Evolutionary conservation across 2,329 filamentous ascomycete genomes (phyloP), one percentile per base, ranked within the genome.

Genomic region (Aspergillus amoenus): DNA sequence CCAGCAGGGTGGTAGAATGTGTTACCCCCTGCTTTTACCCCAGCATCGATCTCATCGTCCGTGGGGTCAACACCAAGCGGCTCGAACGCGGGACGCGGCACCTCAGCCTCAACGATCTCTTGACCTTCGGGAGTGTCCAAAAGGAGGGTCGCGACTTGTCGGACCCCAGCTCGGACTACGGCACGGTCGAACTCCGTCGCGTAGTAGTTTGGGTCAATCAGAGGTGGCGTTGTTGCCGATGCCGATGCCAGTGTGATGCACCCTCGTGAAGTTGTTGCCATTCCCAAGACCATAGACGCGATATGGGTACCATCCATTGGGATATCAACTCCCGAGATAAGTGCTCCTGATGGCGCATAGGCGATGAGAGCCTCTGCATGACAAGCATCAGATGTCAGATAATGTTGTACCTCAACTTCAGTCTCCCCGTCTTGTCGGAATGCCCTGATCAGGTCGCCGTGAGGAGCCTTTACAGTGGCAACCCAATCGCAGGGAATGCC

Each of bases 401-500:
- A 52, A 5, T 42, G 50, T 7, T 61, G 54, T 2, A 12, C 21
- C 15, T 43, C 39, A 2, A 22, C 15, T 0, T 37, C 30, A 6
- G 50, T 37, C 24, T 52, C 17, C 13, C 58, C 55, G 18, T 61
- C 58, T 22, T 17, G n/a, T 7, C 39, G n/a, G 17, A 60, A 24
- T 4, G 60, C 60, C 4, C 18, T 9, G 27, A 51, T 18, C 12
- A 59, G 17, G 2, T 41, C 48, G 2, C 34, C 37, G 5, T 27
- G 30, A 1, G 60, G 60, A 17, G 48, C 30, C 44, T 56, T 48
- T 5, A 49, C 21, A 8, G 51, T 62, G 17, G 72, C 70, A 12
- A 75, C 64, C 62, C 75, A 79, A 61, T 79, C 75, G 44, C 67
- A 53, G 0, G 76, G 75, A 4, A 67, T 59, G 1, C 76, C 77